Evolutionary conservation across 148 eudicot species (phyloP).

Genomic region (Pharnaceum exiguum): DNA sequence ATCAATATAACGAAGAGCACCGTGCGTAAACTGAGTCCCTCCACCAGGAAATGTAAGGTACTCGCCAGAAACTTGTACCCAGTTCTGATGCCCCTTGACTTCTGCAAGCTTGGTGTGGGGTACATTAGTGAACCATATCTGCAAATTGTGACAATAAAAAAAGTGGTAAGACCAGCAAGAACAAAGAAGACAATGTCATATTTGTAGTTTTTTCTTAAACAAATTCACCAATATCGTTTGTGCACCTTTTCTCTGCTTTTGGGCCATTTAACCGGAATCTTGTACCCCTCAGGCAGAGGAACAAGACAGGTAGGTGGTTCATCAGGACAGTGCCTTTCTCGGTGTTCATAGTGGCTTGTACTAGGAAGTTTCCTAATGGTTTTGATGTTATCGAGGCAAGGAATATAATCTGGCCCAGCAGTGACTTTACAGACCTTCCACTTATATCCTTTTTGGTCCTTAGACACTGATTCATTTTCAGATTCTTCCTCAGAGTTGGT

Average conservation of each 20-base stretch:
- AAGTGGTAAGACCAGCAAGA: background rate
- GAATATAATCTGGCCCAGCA: constrained; percentile 81
- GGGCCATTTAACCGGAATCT: constrained; percentile 54
- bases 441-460: constrained; percentile 13
- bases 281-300: constrained; percentile 61
- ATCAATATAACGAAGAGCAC: constrained; percentile 59
- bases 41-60: constrained; percentile 69
- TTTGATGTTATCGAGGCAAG: constrained; percentile 60
- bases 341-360: constrained; percentile 56
- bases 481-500: constrained; percentile 15
- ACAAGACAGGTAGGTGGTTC: constrained; percentile 61
- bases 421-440: constrained; percentile 53
- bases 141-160: constrained; percentile 10
- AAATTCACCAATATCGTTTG: background rate
- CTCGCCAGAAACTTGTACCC: constrained; percentile 62
- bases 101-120: constrained; percentile 63
- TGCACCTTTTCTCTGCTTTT: constrained; percentile 65
- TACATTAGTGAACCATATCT: constrained; percentile 63
- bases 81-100: constrained; percentile 70
- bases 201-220: background rate
- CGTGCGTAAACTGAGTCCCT: constrained; percentile 62
- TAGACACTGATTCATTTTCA: constrained; percentile 19
- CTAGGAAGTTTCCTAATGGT: constrained; percentile 44
- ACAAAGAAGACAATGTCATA: background rate
- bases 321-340: constrained; percentile 60